Conservation (phyloP, 768 basidiomycete species). For the Artomyces pyxidatus region DNA sequence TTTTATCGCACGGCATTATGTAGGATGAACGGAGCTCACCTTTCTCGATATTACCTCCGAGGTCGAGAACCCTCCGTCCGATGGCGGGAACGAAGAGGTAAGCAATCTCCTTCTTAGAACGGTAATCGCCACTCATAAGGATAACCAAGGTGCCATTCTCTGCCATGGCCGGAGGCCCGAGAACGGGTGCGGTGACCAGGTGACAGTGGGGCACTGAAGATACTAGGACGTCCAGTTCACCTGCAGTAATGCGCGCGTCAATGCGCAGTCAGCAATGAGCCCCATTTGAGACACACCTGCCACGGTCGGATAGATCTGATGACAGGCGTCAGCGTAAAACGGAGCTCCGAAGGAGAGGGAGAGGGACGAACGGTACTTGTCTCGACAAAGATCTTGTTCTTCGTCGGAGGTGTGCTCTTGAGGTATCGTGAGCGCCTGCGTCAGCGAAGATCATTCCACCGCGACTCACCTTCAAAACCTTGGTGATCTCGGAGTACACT, state of each 20-base stretch:
- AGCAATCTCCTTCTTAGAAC: constrained; percentile 74
- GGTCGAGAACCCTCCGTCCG: constrained; percentile 68
- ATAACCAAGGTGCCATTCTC: constrained; percentile 59
- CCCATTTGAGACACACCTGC: too few species aligned
- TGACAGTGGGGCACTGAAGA: constrained; percentile 48
- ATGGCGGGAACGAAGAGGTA: constrained; percentile 74
- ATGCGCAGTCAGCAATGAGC: background rate
- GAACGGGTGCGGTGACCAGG: constrained; percentile 72
- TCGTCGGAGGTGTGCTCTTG: constrained; percentile 31
- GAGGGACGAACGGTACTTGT: constrained; percentile 63
- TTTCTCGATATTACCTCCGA: constrained; percentile 82
- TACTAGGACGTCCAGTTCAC: constrained; percentile 62
- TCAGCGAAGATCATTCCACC: background rate
- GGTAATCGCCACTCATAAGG: constrained; percentile 73
- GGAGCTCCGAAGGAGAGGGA: constrained; percentile 14
- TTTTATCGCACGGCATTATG: background rate
- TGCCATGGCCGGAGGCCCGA: constrained; percentile 63
- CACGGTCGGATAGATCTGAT: constrained; percentile 47
- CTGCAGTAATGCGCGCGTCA: constrained; percentile 24
- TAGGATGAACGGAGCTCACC: constrained; percentile 29
- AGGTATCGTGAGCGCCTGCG: background rate
- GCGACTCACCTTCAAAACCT: constrained; percentile 44
- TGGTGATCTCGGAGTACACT: constrained; percentile 53
- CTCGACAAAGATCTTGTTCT: constrained; percentile 74
- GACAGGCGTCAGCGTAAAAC: constrained; percentile 1